These are phyloP conservation scores for Picea glauca DNA, from an alignment of 75 land plant genomes.

Conservation along the genomic window DNA sequence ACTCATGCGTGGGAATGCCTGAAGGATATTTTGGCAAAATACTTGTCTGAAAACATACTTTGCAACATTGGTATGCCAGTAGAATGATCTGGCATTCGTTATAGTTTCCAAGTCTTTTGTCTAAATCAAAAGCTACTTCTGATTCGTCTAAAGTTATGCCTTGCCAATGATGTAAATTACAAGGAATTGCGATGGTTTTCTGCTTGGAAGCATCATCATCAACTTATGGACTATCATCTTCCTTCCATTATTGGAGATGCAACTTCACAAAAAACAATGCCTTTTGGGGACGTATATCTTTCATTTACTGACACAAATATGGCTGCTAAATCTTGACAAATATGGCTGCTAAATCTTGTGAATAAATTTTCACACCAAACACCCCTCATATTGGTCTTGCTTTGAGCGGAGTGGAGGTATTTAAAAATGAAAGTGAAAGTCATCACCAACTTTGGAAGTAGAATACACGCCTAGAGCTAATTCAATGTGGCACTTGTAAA, in stretches of 20 bases:
- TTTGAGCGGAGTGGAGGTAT: constrained; percentile 90
- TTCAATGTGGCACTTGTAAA: constrained; percentile 76
- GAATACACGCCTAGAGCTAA: constrained; percentile 71
- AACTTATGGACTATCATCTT: constrained; percentile 67
- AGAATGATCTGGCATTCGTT: constrained; percentile 70
- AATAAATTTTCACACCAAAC: constrained; percentile 86
- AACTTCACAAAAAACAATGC: constrained; percentile 57
- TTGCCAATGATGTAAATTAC: constrained; percentile 98
- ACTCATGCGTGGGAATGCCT: constrained; percentile 97
- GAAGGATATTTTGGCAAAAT: constrained; percentile 70
- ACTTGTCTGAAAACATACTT: constrained; percentile 78
- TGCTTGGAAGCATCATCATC: constrained; percentile 78
- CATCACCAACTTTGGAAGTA: constrained; percentile 97
- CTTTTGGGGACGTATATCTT: constrained; percentile 92
- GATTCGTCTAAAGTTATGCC: constrained; percentile 90
- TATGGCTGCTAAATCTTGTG: constrained; percentile 95
- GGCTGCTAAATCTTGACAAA: constrained; percentile 92
- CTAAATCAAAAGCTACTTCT: constrained; percentile 74
- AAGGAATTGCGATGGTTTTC: constrained; percentile 95
- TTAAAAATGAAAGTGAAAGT: constrained; percentile 96
- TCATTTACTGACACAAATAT: constrained; percentile 77
- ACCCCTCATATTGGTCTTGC: constrained; percentile 92
- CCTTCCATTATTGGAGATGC: constrained; percentile 62
- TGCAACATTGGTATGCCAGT: constrained; percentile 97
- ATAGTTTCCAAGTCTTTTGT: constrained; percentile 92